phyloP scores from a whole-genome alignment of 345 rosid genomes.

The Euphorbia peplus region DNA sequence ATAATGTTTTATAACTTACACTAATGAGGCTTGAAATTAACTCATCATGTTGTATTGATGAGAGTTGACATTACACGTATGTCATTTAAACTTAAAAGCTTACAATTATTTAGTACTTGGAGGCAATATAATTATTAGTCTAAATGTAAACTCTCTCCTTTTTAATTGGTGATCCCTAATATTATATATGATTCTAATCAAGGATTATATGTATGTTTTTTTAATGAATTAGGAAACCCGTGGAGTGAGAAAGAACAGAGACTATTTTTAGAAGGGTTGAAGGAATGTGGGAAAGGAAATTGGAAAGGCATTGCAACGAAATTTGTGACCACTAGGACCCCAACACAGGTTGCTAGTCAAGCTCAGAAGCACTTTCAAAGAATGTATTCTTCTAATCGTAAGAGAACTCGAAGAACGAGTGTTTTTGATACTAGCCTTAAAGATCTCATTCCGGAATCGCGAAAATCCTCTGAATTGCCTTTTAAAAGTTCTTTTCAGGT shows the following conservation, averaged over 20 bases:
- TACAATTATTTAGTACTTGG: too few species aligned
- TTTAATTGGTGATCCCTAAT: background rate
- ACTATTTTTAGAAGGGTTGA: conserved; percentile 45
- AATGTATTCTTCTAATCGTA: conserved; percentile 24
- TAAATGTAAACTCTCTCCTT: too few species aligned
- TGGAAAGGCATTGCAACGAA: conserved; percentile 64
- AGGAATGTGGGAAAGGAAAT: conserved; percentile 57
- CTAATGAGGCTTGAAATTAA: too few species aligned
- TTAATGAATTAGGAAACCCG: conserved; percentile 40
- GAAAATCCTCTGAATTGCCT: background rate
- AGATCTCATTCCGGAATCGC: conserved; percentile 13
- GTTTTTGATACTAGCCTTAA: conserved; percentile 47
- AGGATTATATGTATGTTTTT: background rate
- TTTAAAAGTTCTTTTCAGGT: conserved; percentile 9
- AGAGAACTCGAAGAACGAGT: conserved; percentile 55
- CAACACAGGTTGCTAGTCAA: conserved; percentile 73
- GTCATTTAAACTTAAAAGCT: too few species aligned
- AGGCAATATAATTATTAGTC: too few species aligned
- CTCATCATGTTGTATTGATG: too few species aligned
- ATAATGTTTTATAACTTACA: too few species aligned
- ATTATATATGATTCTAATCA: background rate
- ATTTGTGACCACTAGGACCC: conserved; percentile 49
- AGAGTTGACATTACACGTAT: too few species aligned
- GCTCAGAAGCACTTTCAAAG: conserved; percentile 69
- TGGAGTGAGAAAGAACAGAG: conserved; percentile 71